Evolutionary conservation across 192 early-diverging fungal genomes (phyloP).

Genomic region (Backusella westeae): DNA sequence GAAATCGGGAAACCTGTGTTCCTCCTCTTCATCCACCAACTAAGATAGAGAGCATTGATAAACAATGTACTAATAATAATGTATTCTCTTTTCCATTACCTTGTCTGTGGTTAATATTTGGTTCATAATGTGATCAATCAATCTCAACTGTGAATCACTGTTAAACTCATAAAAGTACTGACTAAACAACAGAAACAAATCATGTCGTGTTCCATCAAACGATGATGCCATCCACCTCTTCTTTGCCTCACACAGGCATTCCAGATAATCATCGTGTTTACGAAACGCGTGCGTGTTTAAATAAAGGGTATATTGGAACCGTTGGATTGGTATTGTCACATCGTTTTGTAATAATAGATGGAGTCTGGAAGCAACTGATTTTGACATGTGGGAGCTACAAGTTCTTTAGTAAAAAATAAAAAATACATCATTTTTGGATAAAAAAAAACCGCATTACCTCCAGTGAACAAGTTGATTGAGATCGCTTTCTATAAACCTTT

Average conservation of each 20-base stretch:
- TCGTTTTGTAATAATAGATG: neutral
- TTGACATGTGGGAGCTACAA: neutral
- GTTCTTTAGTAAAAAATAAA: neutral
- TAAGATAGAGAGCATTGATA: neutral
- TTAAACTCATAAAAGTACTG: neutral
- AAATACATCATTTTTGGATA: neutral
- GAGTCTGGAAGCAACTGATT: neutral
- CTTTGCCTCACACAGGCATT: neutral
- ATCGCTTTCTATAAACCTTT: neutral
- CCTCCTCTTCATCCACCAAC: neutral
- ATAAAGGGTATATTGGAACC: neutral
- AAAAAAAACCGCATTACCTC: neutral
- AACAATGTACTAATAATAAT: neutral
- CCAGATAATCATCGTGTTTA: neutral
- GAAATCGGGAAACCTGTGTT: neutral
- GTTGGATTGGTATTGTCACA: neutral
- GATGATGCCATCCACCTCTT: neutral
- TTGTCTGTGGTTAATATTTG: neutral
- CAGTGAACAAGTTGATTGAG: neutral
- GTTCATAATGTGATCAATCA: neutral
- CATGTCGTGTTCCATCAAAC: neutral
- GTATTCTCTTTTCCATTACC: neutral
- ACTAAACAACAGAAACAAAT: neutral
- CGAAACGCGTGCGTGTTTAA: neutral
- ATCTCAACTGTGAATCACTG: neutral